Conservation (phyloP, 2,329 filamentous ascomycete genomes). For the Colletotrichum ledebouriae region DNA sequence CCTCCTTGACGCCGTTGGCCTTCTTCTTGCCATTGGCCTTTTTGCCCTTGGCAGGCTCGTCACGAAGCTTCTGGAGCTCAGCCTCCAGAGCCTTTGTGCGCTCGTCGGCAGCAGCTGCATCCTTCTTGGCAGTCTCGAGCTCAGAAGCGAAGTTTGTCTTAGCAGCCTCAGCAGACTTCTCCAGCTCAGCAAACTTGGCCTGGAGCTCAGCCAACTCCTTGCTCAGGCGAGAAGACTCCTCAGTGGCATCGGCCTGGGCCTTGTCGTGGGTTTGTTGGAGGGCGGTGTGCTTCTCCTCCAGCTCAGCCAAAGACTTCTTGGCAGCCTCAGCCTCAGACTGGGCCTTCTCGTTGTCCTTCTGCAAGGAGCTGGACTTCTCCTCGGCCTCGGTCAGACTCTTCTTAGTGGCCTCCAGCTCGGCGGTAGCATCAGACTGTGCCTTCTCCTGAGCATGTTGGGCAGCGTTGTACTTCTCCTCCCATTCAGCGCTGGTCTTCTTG, state of each 20-base stretch:
- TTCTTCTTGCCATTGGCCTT: conserved; percentile 55
- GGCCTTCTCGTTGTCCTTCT: conserved; percentile 46
- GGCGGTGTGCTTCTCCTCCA: conserved; percentile 36
- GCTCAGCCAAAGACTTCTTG: conserved; percentile 42
- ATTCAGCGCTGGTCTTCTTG: conserved; percentile 49
- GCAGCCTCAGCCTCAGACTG: conserved; percentile 30
- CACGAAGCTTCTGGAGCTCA: conserved; percentile 49
- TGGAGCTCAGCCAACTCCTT: conserved; percentile 34
- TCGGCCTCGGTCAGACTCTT: conserved; percentile 47
- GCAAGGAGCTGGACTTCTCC: conserved; percentile 43
- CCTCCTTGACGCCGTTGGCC: conserved; percentile 47
- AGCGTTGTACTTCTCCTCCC: conserved; percentile 49
- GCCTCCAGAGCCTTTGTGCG: conserved; percentile 40
- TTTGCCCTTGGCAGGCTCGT: conserved; percentile 52
- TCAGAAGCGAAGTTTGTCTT: conserved; percentile 21
- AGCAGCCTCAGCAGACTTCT: conserved; percentile 33
- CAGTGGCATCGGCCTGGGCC: conserved; percentile 37
- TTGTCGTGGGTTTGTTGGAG: conserved; percentile 44
- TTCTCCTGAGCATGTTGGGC: conserved; percentile 46
- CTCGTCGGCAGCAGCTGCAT: conserved; percentile 42
- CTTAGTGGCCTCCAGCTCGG: conserved; percentile 48
- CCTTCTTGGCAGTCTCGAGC: conserved; percentile 38
- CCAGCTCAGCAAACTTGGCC: conserved; percentile 29
- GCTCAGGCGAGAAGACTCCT: conserved; percentile 33
- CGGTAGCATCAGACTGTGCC: conserved; percentile 50